Base-by-base conservation (phyloP, 1,284 basidiomycete genomes). In the Ganoderma multipileum region DNA sequence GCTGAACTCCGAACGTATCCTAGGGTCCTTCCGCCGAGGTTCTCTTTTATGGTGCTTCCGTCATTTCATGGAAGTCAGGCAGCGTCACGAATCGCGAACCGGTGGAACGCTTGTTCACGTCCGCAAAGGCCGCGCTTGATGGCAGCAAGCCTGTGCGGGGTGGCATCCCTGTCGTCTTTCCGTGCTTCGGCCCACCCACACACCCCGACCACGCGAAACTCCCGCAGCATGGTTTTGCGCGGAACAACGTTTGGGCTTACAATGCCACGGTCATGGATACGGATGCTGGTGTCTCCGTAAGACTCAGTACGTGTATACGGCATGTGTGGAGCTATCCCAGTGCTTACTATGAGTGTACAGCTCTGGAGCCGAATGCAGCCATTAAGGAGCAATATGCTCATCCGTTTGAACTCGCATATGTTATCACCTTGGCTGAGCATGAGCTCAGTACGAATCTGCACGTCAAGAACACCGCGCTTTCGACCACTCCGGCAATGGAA, bases 91-190 rank as follows among this genome's bases (percentile, higher is more conserved):
- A 79, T 64, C 72, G 79, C 6, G 79, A 80, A 11, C 84, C 85
- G 0, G 76, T 81, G 63, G 95, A 96, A 77, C 85, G 91, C 33
- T 83, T 95, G 52, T 97, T 95, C 74, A 83, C 95, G 11, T 94
- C 92, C 23, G 86, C 87, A 33, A 94, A 92, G 78, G 91, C 94
- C 1, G 81, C 83, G 18, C 81, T 95, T 2, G 94, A 96, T 75
- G 93, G 92, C 1, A 87, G 88, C 65, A 89, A 90, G 77, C 83
- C 90, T 47, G 86, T 95, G 28, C 86, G 94, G 65, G 94, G 94
- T n/a, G 94, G 94, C 2, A 94, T 95, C 30, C 94, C 93, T 5
- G 81, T 95, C 57, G 91, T 94, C 41, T 95, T 95, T 80, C 95
- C 95, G 38, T 92, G 91, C 80, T 96, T 96, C 76, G 95, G 95